Evolutionary conservation across 2,329 filamentous ascomycete species (phyloP), one percentile per base, ranked within the genome.

Genomic region (Colletotrichum sp.): DNA sequence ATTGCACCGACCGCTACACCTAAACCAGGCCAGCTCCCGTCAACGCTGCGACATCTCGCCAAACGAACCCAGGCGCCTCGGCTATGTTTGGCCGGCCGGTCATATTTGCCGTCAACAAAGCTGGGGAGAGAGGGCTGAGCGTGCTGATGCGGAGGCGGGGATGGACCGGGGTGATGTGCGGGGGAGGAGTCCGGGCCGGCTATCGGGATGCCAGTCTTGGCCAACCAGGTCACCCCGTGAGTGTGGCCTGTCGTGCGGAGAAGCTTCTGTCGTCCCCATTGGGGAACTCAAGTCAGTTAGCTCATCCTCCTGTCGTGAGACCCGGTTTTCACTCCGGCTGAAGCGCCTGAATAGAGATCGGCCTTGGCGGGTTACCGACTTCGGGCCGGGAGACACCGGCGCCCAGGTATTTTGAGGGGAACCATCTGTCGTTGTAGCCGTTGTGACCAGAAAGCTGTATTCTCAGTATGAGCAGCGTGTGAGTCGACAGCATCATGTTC

Each of bases 401-500:
- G 28, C 43, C 22, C 12, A 32, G 0, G 32, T 60, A 22, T 43
- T 36, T 58, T 6, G 66, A 68, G 66, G 32, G 48, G 65, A 56
- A 36, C n/a, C 18, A n/a, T 27, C n/a, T 27, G 13, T 64, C 34
- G 18, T 39, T 34, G 43, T 22, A 22, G 3, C 18, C 0, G 0
- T 22, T 22, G n/a, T 52, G n/a, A 22, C 43, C 43, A 52, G 43
- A 13, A 2, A 48, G 2, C 1, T 10, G n/a, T 22, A 22, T 10
- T 48, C 5, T 7, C n/a, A 13, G 6, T 27, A 13, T 6, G 8
- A 22, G 18, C 66, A 18, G 48, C 27, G 16, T 12, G 25, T 30
- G 36, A 30, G 15, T 6, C 27, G 16, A 43, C 27, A 28, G 13
- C 39, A 34, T 22, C 67, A 82, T 82, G 81, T 77, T 80, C 73